phyloP scores from a whole-genome alignment of 2,329 filamentous ascomycete species.

The Pseudogymnoascus sp. region DNA sequence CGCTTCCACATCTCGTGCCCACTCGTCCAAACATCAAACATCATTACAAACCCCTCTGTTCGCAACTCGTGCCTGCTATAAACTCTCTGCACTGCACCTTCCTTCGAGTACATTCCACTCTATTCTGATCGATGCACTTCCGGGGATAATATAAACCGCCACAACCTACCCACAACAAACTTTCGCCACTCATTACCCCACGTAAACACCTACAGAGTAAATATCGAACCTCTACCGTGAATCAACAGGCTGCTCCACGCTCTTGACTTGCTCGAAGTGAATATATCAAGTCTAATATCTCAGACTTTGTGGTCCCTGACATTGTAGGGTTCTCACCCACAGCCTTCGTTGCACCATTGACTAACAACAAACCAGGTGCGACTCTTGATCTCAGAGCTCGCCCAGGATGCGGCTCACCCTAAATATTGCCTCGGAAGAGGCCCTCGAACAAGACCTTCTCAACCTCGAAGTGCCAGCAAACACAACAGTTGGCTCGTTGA shows the following conservation, averaged over 20 bases:
- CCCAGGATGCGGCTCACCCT: constrained; percentile 73
- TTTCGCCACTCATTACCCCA: background rate
- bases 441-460: constrained; percentile 65
- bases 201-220: background rate
- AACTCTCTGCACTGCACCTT: background rate
- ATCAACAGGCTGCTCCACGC: background rate
- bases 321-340: background rate
- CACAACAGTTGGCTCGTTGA: constrained; percentile 78
- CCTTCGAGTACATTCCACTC: background rate
- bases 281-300: background rate
- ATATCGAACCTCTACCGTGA: background rate
- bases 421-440: constrained; percentile 64
- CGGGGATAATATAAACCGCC: background rate
- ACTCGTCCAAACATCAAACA: background rate
- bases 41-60: background rate
- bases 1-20: background rate
- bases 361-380: background rate
- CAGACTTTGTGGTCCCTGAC: background rate
- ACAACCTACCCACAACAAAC: background rate
- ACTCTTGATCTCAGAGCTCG: constrained; percentile 5
- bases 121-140: background rate
- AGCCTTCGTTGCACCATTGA: background rate
- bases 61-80: background rate
- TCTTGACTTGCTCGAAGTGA: background rate
- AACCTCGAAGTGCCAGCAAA: constrained; percentile 75